A percentile compares a stretch with the other conserved stretches of the same genome.
Conservation (phyloP, 2,329 filamentous ascomycete genomes). For the Exophiala sp. region DNA sequence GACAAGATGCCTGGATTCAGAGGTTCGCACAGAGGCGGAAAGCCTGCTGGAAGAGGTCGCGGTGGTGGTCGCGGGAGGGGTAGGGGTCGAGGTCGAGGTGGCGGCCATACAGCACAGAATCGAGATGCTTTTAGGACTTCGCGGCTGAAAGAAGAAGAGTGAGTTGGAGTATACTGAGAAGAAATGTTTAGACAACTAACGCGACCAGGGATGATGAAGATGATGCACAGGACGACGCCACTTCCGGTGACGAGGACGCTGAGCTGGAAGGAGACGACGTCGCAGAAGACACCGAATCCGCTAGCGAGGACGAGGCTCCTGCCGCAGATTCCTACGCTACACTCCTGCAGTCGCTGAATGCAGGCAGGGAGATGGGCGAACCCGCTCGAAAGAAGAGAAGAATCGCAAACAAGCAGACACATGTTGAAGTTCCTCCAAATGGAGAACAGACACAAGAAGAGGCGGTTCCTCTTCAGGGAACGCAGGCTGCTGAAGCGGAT, state of each 20-base stretch:
- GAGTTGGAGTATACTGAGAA: slow-evolving; percentile 20
- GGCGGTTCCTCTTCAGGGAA: background rate
- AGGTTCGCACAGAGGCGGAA: slow-evolving; percentile 17
- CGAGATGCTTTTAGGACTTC: slow-evolving; percentile 37
- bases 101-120: slow-evolving; percentile 24
- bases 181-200: slow-evolving; percentile 2
- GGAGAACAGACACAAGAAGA: slow-evolving; percentile 22
- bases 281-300: slow-evolving; percentile 1
- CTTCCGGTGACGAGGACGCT: slow-evolving; percentile 1
- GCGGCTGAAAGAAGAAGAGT: slow-evolving; percentile 39
- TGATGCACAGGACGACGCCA: slow-evolving; percentile 1
- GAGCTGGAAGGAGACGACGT: background rate
- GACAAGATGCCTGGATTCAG: slow-evolving; percentile 13
- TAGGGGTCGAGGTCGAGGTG: slow-evolving; percentile 32
- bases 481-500: slow-evolving; percentile 10
- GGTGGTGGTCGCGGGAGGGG: slow-evolving; percentile 31
- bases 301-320: slow-evolving; percentile 20
- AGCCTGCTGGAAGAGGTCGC: slow-evolving; percentile 33
- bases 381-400: slow-evolving; percentile 54
- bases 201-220: slow-evolving; percentile 18
- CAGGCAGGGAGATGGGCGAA: slow-evolving; percentile 39
- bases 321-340: slow-evolving; percentile 49
- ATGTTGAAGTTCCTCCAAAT: background rate
- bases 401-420: slow-evolving; percentile 34
- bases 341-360: slow-evolving; percentile 54